These are phyloP conservation scores for Aspergillus tubingensis DNA, from an alignment of 2,329 filamentous ascomycete genomes.

Conservation along the genomic window DNA sequence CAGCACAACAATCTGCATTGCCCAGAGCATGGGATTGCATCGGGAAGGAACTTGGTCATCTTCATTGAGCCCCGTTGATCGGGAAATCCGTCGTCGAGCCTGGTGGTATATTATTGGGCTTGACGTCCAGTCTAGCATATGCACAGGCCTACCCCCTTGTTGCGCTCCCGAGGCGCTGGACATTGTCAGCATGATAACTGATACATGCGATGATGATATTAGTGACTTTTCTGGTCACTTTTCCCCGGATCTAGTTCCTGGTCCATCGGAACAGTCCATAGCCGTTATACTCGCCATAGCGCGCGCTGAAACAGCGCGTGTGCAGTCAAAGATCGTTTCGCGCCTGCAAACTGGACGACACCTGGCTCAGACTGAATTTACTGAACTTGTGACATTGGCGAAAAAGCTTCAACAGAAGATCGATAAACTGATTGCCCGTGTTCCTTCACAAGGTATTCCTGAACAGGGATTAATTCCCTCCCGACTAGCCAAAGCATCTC, in stretches of 20 bases:
- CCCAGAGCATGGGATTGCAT: not conserved
- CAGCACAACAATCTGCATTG: not conserved
- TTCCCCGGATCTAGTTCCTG: not conserved
- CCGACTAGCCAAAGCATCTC: not conserved
- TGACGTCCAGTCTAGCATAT: not conserved
- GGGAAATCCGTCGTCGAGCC: not conserved
- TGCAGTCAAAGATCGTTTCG: not conserved
- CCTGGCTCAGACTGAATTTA: not conserved
- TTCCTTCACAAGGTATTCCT: not conserved
- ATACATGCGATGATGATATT: not conserved
- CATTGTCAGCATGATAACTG: not conserved
- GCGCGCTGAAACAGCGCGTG: not conserved
- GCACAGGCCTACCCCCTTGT: not conserved
- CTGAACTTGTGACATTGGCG: not conserved
- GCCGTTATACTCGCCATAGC: not conserved
- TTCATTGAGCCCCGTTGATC: not conserved
- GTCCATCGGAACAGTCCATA: not conserved
- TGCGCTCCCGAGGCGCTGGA: not conserved
- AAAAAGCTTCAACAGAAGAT: not conserved
- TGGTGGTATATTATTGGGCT: not conserved
- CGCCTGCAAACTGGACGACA: not conserved
- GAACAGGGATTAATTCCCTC: not conserved
- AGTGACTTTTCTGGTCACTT: not conserved
- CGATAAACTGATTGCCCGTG: not conserved
- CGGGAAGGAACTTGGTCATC: not conserved